Base-by-base conservation (phyloP, 768 basidiomycete genomes). In the Steccherinum ochraceum region DNA sequence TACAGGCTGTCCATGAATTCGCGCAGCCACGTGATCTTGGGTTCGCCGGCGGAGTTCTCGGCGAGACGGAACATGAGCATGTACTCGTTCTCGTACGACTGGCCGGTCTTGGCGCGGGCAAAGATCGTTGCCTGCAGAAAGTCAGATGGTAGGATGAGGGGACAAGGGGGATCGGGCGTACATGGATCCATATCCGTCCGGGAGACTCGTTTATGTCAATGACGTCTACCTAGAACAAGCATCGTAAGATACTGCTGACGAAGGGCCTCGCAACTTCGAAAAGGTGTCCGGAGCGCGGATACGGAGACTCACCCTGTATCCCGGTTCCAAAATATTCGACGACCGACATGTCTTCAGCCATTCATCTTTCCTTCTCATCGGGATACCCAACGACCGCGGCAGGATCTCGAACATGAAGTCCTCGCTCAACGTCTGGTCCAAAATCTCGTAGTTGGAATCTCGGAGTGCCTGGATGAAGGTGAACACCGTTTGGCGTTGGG, bases 1-100 rank as follows among this genome's bases (percentile, higher is more conserved):
- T 43, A 43, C 41, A 43, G 21, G 18, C 41, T 43, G 21, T 43
- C 41, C 41, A 43, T 43, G 41, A 43, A 43, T 18, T 43, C 41
- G 7, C 18, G 7, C 41, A 43, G 10, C 41, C 19, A 7, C 11
- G 7, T 7, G n/a, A 43, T 23, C 21, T 43, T 43, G 10, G 41
- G 41, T 19, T 43, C 21, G 10, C 41, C 41, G 41, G 41, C 7
- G 5, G 7, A 7, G 41, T n/a, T n/a, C 10, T 7, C 18, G 41
- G 41, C 19, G n/a, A 43, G 16, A 18, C 41, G 41, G 18, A 43
- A 43, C 41, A 43, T 43, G 10, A 43, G 16, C 10, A 43, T 7
- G n/a, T 18, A 18, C 21, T 43, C 41, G 41, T 43, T 43, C 21
- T 43, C 41, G 18, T 43, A 43, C 41, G n/a, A n/a, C n/a, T 43